Percentiles rank a stretch among this genome's conserved stretches.
These are phyloP conservation scores for Penicillium salamii DNA, from an alignment of 495 filamentous ascomycete genomes.

Conservation along the genomic window DNA sequence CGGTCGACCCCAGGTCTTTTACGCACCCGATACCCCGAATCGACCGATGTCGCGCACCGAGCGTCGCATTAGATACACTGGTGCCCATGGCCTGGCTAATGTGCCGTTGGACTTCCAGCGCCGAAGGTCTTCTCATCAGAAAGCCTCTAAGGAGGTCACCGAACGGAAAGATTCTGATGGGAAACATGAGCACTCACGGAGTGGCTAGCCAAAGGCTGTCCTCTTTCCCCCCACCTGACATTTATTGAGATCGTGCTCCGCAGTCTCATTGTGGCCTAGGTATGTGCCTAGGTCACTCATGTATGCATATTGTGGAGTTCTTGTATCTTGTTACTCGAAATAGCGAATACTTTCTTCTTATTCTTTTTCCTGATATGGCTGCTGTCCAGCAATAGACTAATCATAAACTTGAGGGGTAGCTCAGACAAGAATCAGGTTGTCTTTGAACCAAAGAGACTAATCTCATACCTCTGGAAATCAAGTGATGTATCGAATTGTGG, in stretches of 20 bases:
- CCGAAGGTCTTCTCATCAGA: conserved; percentile 9
- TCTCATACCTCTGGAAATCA: too few species aligned
- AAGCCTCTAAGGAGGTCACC: not conserved
- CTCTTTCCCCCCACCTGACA: too few species aligned
- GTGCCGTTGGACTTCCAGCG: conserved; percentile 37
- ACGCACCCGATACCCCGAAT: conserved; percentile 38
- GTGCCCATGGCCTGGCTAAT: conserved; percentile 41
- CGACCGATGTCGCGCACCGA: conserved; percentile 42
- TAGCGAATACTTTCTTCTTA: not conserved
- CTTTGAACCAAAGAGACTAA: too few species aligned
- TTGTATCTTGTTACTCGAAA: not conserved
- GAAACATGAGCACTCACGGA: not conserved
- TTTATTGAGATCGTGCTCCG: too few species aligned
- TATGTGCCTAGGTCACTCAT: conserved; percentile 1
- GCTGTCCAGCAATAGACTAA: too few species aligned
- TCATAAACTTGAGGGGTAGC: too few species aligned
- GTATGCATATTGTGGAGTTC: conserved; percentile 1
- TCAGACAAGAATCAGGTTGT: too few species aligned
- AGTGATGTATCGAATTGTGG: too few species aligned
- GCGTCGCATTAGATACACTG: conserved; percentile 38
- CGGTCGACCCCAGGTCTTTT: conserved; percentile 33
- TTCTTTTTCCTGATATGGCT: too few species aligned
- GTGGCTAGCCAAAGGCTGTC: not conserved
- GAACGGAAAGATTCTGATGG: not conserved
- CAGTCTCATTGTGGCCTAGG: too few species aligned